Evolutionary conservation across 306 rosid genomes (phyloP).

Genomic region (Fragaria iinumae): DNA sequence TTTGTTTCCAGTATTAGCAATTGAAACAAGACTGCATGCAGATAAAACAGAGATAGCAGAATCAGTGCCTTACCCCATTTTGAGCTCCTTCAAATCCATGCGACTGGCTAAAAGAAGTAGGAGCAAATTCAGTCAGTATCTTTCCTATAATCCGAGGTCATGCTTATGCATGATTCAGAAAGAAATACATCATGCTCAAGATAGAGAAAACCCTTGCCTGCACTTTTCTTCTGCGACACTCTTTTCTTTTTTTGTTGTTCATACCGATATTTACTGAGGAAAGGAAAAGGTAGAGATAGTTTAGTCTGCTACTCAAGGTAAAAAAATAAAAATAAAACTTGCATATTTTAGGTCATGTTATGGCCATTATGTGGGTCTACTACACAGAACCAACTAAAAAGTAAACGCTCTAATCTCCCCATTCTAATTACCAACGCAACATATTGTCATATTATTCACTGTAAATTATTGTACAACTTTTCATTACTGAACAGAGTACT

Average conservation of each 20-base stretch:
- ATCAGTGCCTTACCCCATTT: conserved; percentile 79
- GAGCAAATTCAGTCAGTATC: conserved; percentile 47
- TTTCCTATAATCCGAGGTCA: conserved; percentile 28
- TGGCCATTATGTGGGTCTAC: background rate
- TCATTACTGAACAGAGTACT: background rate
- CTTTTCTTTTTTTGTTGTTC: conserved; percentile 92
- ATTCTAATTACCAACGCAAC: background rate
- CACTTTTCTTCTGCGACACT: conserved; percentile 94
- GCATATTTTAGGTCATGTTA: background rate
- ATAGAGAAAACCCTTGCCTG: conserved; percentile 58
- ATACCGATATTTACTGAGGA: conserved; percentile 85
- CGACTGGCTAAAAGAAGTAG: conserved; percentile 81
- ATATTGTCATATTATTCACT: conserved; percentile 1
- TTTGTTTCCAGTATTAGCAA: background rate
- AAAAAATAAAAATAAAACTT: background rate
- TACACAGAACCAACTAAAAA: background rate
- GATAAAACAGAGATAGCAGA: conserved; percentile 4
- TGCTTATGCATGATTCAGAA: conserved; percentile 30
- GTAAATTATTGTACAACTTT: background rate
- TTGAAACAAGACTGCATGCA: conserved; percentile 9
- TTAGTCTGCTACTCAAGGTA: background rate
- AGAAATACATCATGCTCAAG: conserved; percentile 31
- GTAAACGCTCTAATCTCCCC: background rate
- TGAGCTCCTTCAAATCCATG: conserved; percentile 97
- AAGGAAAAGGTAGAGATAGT: conserved; percentile 23